A percentile compares a stretch with the other conserved stretches of the same genome.
phyloP scores from a whole-genome alignment of 148 eudicot genomes.

The Oxyria digyna region DNA sequence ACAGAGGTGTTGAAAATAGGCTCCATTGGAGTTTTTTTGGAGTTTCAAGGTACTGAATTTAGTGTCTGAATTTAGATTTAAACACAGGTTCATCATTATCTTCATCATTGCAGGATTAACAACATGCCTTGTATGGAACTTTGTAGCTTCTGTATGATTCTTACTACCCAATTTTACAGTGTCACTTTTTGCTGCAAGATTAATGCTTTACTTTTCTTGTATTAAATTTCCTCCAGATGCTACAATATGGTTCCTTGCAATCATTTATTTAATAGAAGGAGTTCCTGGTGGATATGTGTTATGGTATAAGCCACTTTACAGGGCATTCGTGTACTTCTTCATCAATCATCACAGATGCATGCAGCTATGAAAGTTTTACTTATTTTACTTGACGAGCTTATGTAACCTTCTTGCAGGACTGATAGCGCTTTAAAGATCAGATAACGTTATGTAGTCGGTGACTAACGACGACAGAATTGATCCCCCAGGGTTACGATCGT shows the following conservation, averaged over 20 bases:
- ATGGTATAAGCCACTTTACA: slow-evolving; percentile 91
- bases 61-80: too few species aligned
- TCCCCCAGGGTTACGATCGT: too few species aligned
- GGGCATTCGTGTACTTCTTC: slow-evolving; percentile 60
- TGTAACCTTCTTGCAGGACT: slow-evolving; percentile 31
- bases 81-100: too few species aligned
- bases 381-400: neutral
- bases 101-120: too few species aligned
- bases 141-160: neutral
- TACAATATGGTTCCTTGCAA: slow-evolving; percentile 83
- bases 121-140: too few species aligned
- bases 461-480: too few species aligned
- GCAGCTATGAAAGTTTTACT: neutral
- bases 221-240: slow-evolving; percentile 29
- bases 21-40: slow-evolving; percentile 85
- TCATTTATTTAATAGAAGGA: slow-evolving; percentile 86
- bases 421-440: slow-evolving; percentile 80
- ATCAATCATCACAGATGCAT: neutral
- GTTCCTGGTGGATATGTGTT: slow-evolving; percentile 73
- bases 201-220: neutral
- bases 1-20: slow-evolving; percentile 86
- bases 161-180: neutral
- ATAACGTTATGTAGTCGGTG: too few species aligned
- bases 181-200: neutral
- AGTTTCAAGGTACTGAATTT: too few species aligned